Conservation (phyloP, 768 basidiomycete genomes). For the Suillus discolor region DNA sequence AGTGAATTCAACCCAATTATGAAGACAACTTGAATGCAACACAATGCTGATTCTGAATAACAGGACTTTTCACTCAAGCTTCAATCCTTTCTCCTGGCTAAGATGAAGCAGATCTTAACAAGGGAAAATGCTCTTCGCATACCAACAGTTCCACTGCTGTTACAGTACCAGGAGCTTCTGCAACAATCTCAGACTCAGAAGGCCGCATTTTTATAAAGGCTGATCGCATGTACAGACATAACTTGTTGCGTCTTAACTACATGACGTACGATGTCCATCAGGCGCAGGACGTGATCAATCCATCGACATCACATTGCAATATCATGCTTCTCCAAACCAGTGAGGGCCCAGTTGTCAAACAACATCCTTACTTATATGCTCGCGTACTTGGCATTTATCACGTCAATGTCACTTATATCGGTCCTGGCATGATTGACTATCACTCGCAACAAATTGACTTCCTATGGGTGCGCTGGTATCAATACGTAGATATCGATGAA, state of each 20-base stretch:
- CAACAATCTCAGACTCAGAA: background rate
- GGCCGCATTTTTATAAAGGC: background rate
- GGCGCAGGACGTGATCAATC: conserved; percentile 6
- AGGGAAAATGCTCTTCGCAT: conserved; percentile 15
- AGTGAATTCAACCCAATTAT: too few relatives aligned
- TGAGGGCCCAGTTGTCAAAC: too few relatives aligned
- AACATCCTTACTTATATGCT: conserved; percentile 8
- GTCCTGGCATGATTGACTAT: background rate
- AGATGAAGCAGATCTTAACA: conserved; percentile 12
- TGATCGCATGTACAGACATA: conserved; percentile 4
- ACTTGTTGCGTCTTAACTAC: conserved; percentile 2
- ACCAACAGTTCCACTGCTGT: too few relatives aligned
- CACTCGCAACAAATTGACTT: conserved; percentile 3
- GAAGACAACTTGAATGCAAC: background rate
- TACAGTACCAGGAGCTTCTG: too few relatives aligned
- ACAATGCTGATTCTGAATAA: background rate
- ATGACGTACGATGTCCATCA: conserved; percentile 1
- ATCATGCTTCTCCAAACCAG: background rate
- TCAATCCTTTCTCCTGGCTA: conserved; percentile 13
- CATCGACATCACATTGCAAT: conserved; percentile 2
- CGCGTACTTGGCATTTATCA: conserved; percentile 22
- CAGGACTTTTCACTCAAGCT: conserved; percentile 14
- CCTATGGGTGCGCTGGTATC: conserved; percentile 16
- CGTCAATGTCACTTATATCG: conserved; percentile 14
- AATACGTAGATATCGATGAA: background rate